Percentiles rank a stretch among this genome's conserved stretches.
Conservation (phyloP, 2,329 filamentous ascomycete species). For the Aspergillus chevalieri region DNA sequence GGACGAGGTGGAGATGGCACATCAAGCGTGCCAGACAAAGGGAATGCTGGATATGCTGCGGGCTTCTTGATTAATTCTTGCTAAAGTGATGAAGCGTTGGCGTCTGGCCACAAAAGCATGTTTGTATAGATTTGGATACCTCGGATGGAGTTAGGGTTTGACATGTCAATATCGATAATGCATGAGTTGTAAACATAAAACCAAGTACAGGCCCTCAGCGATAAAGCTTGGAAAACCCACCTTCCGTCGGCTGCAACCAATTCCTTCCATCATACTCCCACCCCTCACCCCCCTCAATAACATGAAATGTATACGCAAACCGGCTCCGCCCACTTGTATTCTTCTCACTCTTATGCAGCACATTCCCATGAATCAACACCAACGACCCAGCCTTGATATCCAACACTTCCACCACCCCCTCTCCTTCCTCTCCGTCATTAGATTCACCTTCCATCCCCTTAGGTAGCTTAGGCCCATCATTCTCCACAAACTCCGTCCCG, state of each 20-base stretch:
- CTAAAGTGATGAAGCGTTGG: slow-evolving; percentile 9
- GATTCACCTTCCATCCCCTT: slow-evolving; percentile 43
- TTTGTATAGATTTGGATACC: slow-evolving; percentile 11
- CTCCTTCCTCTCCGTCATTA: slow-evolving; percentile 21
- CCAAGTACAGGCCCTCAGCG: neutral
- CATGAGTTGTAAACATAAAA: neutral
- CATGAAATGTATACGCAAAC: slow-evolving; percentile 96
- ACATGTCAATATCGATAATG: neutral
- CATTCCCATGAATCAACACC: slow-evolving; percentile 91
- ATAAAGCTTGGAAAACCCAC: slow-evolving; percentile 67
- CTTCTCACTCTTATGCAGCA: slow-evolving; percentile 92
- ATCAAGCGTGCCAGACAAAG: slow-evolving; percentile 71
- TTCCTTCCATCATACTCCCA: slow-evolving; percentile 74
- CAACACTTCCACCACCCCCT: slow-evolving; percentile 61
- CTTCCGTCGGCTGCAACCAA: slow-evolving; percentile 81
- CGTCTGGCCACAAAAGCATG: slow-evolving; percentile 13
- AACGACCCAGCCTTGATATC: slow-evolving; percentile 88
- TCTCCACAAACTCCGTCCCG: slow-evolving; percentile 65
- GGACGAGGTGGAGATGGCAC: slow-evolving; percentile 72
- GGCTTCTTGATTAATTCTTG: slow-evolving; percentile 12
- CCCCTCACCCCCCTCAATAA: slow-evolving; percentile 72
- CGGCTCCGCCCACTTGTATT: slow-evolving; percentile 80
- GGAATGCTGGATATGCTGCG: slow-evolving; percentile 81
- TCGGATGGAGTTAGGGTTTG: slow-evolving; percentile 13
- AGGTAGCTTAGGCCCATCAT: slow-evolving; percentile 61